These are phyloP conservation scores for Tetramitus jugosus DNA, from an alignment of 208 protist species.

Conservation along the genomic window DNA sequence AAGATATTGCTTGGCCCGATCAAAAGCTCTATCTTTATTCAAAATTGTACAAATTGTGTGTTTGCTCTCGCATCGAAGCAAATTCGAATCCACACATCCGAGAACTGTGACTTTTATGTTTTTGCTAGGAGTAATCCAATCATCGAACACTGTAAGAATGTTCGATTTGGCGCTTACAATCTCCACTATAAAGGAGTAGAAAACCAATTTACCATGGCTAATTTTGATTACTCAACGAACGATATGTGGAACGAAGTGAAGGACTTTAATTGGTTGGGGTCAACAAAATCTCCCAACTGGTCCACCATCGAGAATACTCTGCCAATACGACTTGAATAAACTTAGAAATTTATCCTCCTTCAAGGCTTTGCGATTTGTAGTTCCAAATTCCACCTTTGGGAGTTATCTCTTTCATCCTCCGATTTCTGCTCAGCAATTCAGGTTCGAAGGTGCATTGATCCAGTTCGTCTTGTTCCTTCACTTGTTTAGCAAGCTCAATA, in stretches of 20 bases:
- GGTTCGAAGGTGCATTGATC: background rate
- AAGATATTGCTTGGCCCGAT: background rate
- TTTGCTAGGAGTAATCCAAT: conserved; percentile 5
- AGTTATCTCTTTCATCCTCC: too few species aligned
- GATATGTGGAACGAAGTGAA: conserved; percentile 7
- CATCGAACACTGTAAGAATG: background rate
- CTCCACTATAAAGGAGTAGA: background rate
- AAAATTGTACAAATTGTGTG: background rate
- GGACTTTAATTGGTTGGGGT: conserved; percentile 14
- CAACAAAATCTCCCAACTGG: background rate
- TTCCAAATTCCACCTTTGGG: too few species aligned
- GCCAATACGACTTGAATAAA: too few species aligned
- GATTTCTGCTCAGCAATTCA: background rate
- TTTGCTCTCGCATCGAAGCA: background rate
- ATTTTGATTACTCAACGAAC: background rate
- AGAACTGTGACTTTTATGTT: background rate
- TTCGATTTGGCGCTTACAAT: background rate
- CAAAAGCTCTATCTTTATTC: background rate
- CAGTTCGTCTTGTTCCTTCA: background rate
- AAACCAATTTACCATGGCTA: background rate
- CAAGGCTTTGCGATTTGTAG: too few species aligned
- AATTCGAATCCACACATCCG: background rate
- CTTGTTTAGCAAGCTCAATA: background rate
- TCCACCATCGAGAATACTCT: too few species aligned
- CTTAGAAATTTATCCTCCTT: too few species aligned